Base-by-base conservation (phyloP, 768 basidiomycete species). In the Tulasnella sp. region DNA sequence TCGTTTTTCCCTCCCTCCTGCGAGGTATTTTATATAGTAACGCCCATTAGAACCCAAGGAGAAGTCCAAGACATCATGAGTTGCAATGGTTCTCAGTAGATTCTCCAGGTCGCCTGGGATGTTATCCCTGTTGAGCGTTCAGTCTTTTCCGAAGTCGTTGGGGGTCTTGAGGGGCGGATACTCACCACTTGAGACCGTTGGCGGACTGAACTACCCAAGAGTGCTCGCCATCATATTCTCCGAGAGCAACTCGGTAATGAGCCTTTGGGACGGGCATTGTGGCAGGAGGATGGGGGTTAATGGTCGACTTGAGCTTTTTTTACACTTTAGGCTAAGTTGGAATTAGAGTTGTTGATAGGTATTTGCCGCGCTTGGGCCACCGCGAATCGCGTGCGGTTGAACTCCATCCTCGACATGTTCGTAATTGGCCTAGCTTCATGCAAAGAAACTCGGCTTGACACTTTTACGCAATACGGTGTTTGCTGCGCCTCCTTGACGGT, bases 161-260 rank as follows among this genome's bases (percentile, higher is more conserved):
- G 1, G n/a, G 54, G n/a, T 11, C n/a, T n/a, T n/a, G 8, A 11
- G 54, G 54, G n/a, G 41, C 74, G 6, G 72, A 14, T 44, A 14
- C 46, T 75, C 41, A 75, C 77, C 77, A 78, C 4, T 42, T 7
- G 20, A 78, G 24, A 12, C 50, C 60, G 0, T 78, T 78, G 16
- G 16, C 64, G 37, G 34, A 64, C 22, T 78, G 77, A 22, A 78
- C 34, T 3, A 78, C 24, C 31, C 60, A 78, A 42, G 77, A 69
- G 42, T 60, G 31, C 22, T 54, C 31, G 40, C 44, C 77, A 37
- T 41, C 77, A 31, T 78, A 60, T n/a, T 78, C 77, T 37, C 77
- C 77, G 34, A 78, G 41, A 64, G 58, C 77, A 78, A 78, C 41
- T 48, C 77, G 77, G 77, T 60, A 78, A 28, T 60, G 77, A 22